Evolutionary conservation across 805 yeast genomes (phyloP).

Genomic region (Yarrowia sp.): DNA sequence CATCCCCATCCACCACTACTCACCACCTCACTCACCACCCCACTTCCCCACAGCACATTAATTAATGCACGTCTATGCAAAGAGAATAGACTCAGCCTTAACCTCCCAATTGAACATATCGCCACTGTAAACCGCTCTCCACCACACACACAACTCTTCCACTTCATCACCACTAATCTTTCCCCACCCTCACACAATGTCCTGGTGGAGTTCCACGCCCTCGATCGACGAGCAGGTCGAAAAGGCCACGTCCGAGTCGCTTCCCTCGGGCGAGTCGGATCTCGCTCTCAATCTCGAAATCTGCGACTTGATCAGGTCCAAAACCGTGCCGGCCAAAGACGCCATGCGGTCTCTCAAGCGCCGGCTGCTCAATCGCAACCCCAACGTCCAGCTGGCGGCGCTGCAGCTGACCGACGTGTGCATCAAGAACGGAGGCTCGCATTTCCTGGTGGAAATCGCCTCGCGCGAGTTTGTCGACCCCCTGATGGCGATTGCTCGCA

Average conservation of each 20-base stretch:
- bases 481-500: slow-evolving; percentile 47
- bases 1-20: no score
- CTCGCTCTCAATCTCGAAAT: slow-evolving; percentile 75
- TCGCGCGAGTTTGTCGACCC: slow-evolving; percentile 88
- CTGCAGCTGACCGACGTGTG: slow-evolving; percentile 83
- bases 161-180: slow-evolving; percentile 17
- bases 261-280: slow-evolving; percentile 91
- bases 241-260: slow-evolving; percentile 84
- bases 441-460: slow-evolving; percentile 78
- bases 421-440: slow-evolving; percentile 90
- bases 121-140: no score
- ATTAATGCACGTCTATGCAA: slow-evolving; percentile 15
- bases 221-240: slow-evolving; percentile 68
- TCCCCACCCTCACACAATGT: slow-evolving; percentile 42
- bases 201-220: slow-evolving; percentile 51
- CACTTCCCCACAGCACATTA: not conserved
- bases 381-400: slow-evolving; percentile 78
- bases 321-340: slow-evolving; percentile 76
- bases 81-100: slow-evolving; percentile 4
- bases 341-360: slow-evolving; percentile 86
- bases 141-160: no score
- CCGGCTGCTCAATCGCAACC: slow-evolving; percentile 73
- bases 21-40: not conserved
- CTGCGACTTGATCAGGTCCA: slow-evolving; percentile 84
- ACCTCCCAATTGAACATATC: slow-evolving; percentile 17